Conservation (phyloP, 768 basidiomycete species). For the Cystofilobasidium ferigula region DNA sequence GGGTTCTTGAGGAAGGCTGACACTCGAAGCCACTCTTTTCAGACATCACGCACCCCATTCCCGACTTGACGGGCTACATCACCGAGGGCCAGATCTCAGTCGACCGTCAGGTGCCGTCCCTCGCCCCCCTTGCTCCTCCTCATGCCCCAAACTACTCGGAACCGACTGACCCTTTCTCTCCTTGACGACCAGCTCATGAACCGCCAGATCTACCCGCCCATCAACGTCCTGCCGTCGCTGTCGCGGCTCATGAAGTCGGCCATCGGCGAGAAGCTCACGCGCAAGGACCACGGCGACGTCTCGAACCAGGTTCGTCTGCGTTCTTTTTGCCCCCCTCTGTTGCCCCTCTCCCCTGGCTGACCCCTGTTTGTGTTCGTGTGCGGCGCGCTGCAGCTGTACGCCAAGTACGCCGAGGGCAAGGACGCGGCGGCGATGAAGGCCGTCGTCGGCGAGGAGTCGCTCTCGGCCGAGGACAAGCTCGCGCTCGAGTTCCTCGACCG, state of each 20-base stretch:
- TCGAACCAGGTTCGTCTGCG: conserved; percentile 67
- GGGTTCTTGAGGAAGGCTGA: background rate
- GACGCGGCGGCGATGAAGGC: conserved; percentile 96
- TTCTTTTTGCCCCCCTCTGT: background rate
- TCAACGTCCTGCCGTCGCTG: conserved; percentile 96
- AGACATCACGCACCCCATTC: conserved; percentile 99
- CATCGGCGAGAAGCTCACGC: conserved; percentile 90
- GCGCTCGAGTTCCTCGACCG: conserved; percentile 95
- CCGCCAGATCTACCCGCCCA: conserved; percentile 80
- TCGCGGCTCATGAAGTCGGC: conserved; percentile 99
- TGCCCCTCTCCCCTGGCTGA: conserved; percentile 26
- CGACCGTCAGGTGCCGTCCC: conserved; percentile 84
- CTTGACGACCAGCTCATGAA: conserved; percentile 58
- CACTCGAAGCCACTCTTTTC: conserved; percentile 15
- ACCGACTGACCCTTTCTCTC: background rate
- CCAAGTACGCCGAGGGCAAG: conserved; percentile 94
- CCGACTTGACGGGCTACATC: conserved; percentile 98
- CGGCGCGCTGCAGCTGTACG: conserved; percentile 63
- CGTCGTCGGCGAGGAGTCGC: conserved; percentile 95
- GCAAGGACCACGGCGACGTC: conserved; percentile 98
- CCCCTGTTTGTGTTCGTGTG: too few relatives aligned
- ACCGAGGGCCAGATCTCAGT: conserved; percentile 99
- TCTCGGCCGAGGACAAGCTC: conserved; percentile 88
- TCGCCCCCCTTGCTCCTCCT: background rate
- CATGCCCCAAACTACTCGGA: background rate